Percentiles rank a stretch among this genome's conserved stretches.
These are phyloP conservation scores for Leccinum olivaceopallidum DNA, from an alignment of 768 basidiomycete species.

Conservation along the genomic window DNA sequence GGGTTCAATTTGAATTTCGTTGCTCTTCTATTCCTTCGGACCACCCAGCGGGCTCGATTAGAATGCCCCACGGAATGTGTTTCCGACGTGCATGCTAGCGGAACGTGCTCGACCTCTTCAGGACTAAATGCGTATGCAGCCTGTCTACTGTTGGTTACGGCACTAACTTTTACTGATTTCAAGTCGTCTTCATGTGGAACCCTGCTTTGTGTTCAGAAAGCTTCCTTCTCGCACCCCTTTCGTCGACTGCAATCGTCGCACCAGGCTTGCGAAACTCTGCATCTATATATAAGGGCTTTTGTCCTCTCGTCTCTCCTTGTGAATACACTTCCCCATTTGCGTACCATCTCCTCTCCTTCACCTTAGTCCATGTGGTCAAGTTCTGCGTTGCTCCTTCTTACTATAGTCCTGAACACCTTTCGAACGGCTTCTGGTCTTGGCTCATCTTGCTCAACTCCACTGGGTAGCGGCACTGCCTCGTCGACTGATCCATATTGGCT, in stretches of 20 bases:
- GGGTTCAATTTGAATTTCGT: constrained; percentile 13
- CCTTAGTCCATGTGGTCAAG: constrained; percentile 9
- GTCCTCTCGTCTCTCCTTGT: neutral
- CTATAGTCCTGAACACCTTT: constrained; percentile 4
- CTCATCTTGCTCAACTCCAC: constrained; percentile 43
- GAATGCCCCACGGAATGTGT: neutral
- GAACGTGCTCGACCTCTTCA: neutral
- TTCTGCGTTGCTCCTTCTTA: constrained; percentile 10
- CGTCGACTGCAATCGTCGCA: neutral
- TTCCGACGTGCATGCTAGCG: constrained; percentile 6
- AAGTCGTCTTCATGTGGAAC: constrained; percentile 1
- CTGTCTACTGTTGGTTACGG: constrained; percentile 4
- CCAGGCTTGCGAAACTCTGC: neutral
- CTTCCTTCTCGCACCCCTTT: constrained; percentile 4
- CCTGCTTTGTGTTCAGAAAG: neutral
- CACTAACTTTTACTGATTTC: neutral
- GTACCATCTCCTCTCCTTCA: neutral
- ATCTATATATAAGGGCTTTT: constrained; percentile 17
- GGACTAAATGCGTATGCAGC: neutral
- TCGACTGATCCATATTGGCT: constrained; percentile 59
- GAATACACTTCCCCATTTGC: neutral
- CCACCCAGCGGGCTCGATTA: neutral
- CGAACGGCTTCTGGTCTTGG: constrained; percentile 37
- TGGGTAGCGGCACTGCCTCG: constrained; percentile 51
- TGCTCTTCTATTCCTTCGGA: constrained; percentile 2